Evolutionary conservation across 352 stramenopile species (phyloP).

Genomic region (Globisporangium nodosum): DNA sequence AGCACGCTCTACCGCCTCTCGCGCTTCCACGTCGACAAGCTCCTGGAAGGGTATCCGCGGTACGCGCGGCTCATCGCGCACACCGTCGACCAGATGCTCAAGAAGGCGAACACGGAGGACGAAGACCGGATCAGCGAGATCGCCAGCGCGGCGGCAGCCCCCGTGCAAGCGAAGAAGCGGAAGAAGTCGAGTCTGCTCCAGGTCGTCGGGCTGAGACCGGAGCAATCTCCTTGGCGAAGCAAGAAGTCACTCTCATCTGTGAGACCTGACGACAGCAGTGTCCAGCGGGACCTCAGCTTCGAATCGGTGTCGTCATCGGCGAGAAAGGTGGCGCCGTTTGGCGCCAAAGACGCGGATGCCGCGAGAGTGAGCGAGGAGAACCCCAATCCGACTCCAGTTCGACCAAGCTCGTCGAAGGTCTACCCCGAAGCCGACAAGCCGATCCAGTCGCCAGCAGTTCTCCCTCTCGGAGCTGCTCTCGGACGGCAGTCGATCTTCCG

Average conservation of each 20-base stretch:
- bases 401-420: neutral
- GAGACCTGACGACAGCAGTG: neutral
- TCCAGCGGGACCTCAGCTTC: neutral
- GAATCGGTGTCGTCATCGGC: conserved; percentile 1
- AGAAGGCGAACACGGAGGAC: conserved; percentile 15
- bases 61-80: conserved; percentile 36
- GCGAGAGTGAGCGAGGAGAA: neutral
- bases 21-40: conserved; percentile 38
- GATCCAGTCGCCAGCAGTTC: neutral
- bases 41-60: conserved; percentile 46
- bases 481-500: conserved; percentile 12
- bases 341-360: no score
- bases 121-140: conserved; percentile 13
- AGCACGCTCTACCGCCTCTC: conserved; percentile 60
- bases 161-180: neutral
- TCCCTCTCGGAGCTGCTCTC: neutral
- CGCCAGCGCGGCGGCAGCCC: neutral
- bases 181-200: conserved; percentile 7
- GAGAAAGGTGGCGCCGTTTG: neutral
- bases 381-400: neutral
- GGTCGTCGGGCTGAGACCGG: conserved; percentile 4
- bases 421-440: neutral
- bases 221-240: conserved; percentile 8
- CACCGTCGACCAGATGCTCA: conserved; percentile 38
- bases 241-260: conserved; percentile 7